Evolutionary conservation across 176 grass and related monocot species (phyloP), one percentile per base, ranked within the genome.

Genomic region (Phoenix dactylifera): DNA sequence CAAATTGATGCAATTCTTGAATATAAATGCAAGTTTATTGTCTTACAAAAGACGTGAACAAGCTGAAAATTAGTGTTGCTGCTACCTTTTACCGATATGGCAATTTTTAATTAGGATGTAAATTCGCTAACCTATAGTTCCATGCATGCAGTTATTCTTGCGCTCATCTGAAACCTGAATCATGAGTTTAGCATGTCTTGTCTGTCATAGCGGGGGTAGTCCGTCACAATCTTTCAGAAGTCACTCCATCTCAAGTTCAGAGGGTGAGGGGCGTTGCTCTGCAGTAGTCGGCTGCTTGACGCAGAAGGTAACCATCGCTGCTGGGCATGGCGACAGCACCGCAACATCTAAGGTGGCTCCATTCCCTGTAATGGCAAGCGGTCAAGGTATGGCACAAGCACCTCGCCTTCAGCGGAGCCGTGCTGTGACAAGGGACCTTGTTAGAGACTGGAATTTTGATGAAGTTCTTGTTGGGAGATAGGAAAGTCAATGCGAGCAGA

Each of bases 381-480:
- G 77, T 24, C 77, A 84, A 58, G 77, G 74, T 6, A 57, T 52
- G 0, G 70, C 68, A 5, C 82, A 69, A 60, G 57, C 79, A 54
- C 89, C 89, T 44, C 75, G 85, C 24, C 82, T 95, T 74, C 79
- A 78, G 60, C 67, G 89, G 49, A 95, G 89, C 70, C 81, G 54
- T 22, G 89, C 89, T 32, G 85, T 95, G 74, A 86, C 82, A 15
- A 83, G 89, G 59, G 89, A 95, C 55, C 82, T 89, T 10, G 89
- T 95, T 22, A 79, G 82, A 78, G 80, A 95, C 80, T 95, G 85
- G 89, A 95, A 95, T 63, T 95, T 95, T 4, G 89, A 89, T 39
- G 85, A 95, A 68, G 72, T 80, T 54, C 64, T 80, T 72, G 50
- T 80, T n/a, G 70, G 65, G 50, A 82, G 72, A 26, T 85, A 95